Base-by-base conservation (phyloP, 441 rosid genomes). In the Theobroma grandiflorum region DNA sequence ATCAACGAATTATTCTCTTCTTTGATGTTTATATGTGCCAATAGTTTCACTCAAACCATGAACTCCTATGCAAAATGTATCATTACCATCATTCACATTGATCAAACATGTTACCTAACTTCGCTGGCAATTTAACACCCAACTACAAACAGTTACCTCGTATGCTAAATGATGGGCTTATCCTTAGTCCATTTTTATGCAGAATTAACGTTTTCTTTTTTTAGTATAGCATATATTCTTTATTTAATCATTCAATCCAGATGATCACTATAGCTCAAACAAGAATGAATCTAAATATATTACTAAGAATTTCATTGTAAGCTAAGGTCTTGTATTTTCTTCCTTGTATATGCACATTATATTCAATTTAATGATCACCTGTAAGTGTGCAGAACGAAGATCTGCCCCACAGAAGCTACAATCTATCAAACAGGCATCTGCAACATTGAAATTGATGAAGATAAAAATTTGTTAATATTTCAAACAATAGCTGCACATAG, bases 351-450 rank as follows among this genome's bases (percentile, higher is more conserved):
- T 55, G 40, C 33, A 58, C 26, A 45, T 31, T 33, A 59, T 2
- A 76, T 9, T 10, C n/a, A 76, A 49, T 22, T 69, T 31, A 62
- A 49, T 47, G 12, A 16, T 75, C 43, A 96, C 99, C 98, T 94
- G 98, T 75, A 96, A 90, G 84, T 95, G 99, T 75, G 98, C 98
- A 80, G 93, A 84, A 14, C 95, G 94, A 76, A 94, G 89, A 85
- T 95, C 93, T 69, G 98, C 98, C 76, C 95, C 99, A 77, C 91
- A 93, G 84, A 94, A 93, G 85, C 98, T 96, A 86, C 96, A 96
- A 58, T 82, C 97, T 77, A 89, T 81, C 83, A 94, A 84, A 84
- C 93, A 90, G 47, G 99, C 94, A 92, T 94, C 99, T 94, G 92
- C 87, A 85, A 81, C 63, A 73, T 55, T 50, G 67, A 33, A 75